A percentile compares a stretch with the other conserved stretches of the same genome.
phyloP scores from a whole-genome alignment of 345 rosid species.

The Schrenkiella parvula region DNA sequence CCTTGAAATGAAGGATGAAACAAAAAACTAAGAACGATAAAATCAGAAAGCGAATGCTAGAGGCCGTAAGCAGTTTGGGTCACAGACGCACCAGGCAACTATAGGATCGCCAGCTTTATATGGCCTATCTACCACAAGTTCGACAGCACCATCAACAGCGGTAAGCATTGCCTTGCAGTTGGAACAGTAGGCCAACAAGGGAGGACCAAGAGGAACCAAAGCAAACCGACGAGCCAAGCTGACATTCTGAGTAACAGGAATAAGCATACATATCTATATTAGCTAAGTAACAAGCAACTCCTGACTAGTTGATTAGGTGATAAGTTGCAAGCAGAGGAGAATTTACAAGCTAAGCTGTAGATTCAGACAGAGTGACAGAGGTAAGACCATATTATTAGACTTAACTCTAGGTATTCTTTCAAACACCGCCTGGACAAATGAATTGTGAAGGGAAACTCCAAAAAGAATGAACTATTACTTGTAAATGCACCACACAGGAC shows the following conservation, averaged over 20 bases:
- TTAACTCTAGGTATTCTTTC: neutral
- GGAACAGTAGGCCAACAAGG: slow-evolving; percentile 86
- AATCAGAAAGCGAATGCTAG: slow-evolving; percentile 18
- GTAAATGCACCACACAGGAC: slow-evolving; percentile 97
- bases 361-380: neutral
- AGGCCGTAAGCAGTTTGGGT: neutral
- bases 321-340: slow-evolving; percentile 5
- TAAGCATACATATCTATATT: neutral
- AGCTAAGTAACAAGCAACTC: slow-evolving; percentile 9
- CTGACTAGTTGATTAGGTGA: neutral
- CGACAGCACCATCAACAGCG: slow-evolving; percentile 78
- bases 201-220: slow-evolving; percentile 98
- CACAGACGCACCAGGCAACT: slow-evolving; percentile 68
- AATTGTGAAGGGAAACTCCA: neutral
- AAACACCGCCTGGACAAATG: neutral
- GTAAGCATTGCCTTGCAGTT: slow-evolving; percentile 92
- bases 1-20: slow-evolving; percentile 42
- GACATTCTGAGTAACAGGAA: slow-evolving; percentile 68
- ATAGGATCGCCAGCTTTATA: slow-evolving; percentile 90
- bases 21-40: slow-evolving; percentile 6
- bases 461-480: slow-evolving; percentile 42
- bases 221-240: slow-evolving; percentile 97
- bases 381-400: neutral
- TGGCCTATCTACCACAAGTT: slow-evolving; percentile 78
- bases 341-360: neutral